Evolutionary conservation across 2,329 filamentous ascomycete genomes (phyloP).

Genomic region (Diaporthe citrichinensis): DNA sequence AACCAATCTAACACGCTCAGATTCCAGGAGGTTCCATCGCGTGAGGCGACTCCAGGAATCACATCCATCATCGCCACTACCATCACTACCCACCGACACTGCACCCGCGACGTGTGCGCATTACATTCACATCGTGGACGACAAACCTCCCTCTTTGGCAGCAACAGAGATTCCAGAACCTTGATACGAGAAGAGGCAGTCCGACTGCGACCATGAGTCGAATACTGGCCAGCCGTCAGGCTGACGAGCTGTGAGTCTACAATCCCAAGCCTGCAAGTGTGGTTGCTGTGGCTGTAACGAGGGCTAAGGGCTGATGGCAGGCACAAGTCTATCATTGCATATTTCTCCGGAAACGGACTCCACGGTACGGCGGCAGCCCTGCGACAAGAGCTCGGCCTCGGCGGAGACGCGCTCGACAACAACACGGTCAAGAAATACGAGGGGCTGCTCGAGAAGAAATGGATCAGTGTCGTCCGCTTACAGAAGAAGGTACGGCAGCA

Average conservation of each 20-base stretch:
- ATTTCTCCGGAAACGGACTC: constrained; percentile 82
- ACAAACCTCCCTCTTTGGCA: background rate
- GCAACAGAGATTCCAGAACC: background rate
- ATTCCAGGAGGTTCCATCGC: background rate
- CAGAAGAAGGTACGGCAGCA: constrained; percentile 84
- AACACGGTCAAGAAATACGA: constrained; percentile 94
- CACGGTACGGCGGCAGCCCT: constrained; percentile 78
- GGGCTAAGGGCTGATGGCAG: constrained; percentile 59
- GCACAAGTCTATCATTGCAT: constrained; percentile 94
- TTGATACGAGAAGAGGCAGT: background rate
- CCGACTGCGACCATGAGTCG: constrained; percentile 63
- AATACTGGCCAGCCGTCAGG: constrained; percentile 83
- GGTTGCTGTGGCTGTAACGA: constrained; percentile 36
- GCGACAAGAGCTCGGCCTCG: constrained; percentile 82
- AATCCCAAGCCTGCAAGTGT: constrained; percentile 33
- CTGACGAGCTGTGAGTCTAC: constrained; percentile 84
- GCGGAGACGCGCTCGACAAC: constrained; percentile 79
- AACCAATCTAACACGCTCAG: constrained; percentile 21
- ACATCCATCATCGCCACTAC: background rate
- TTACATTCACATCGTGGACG: constrained; percentile 6
- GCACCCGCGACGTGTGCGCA: background rate
- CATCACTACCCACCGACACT: no score
- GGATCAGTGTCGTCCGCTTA: constrained; percentile 93
- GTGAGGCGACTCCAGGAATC: background rate
- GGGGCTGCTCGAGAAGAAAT: constrained; percentile 95